Evolutionary conservation across 768 basidiomycete species (phyloP), one percentile per base, ranked within the genome.

Genomic region (Crepidotus variabilis): DNA sequence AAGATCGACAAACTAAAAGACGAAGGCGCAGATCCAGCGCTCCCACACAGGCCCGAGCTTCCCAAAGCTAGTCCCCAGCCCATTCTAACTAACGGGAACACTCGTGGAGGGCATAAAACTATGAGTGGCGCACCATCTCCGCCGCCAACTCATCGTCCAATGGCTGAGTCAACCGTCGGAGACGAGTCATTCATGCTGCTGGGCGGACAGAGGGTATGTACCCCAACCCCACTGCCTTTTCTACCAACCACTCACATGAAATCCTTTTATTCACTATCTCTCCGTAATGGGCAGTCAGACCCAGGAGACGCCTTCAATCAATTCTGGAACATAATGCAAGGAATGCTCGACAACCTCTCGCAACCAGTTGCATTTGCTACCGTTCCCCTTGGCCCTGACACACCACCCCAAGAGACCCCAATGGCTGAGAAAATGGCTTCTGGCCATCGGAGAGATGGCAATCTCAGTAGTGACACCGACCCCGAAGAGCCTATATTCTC

Each of bases 101-200:
- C 66, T 57, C 63, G 63, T 57, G 67, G 65, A 48, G 66, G 76
- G 51, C 69, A 74, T 43, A 14, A 43, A 11, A 43, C 14, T 5
- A 3, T 43, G 22, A 66, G 79, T 1, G 77, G 75, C 2, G 75
- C 80, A 16, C 80, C 82, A 28, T 75, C 80, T 3, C 78, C 78
- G 9, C 74, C 77, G 16, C 72, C 66, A 21, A 50, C 72, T 10
- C 73, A 75, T 21, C 55, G 55, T 56, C 72, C 72, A 8, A 74
- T 82, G 76, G 69, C 74, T 54, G 78, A 88, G 58, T 81, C 82
- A 24, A 81, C 82, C 58, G 82, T 85, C 1, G 88, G 89, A 1
- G 92, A 92, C 48, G 92, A 93, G 66, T 93, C 92, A 0, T 94
- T 93, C 63, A 92, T 94, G 91, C 77, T 94, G 1, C 75, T 93